Evolutionary conservation across 257 asterid species (phyloP), one percentile per base, ranked within the genome.

Genomic region (Linderniella brevidens): DNA sequence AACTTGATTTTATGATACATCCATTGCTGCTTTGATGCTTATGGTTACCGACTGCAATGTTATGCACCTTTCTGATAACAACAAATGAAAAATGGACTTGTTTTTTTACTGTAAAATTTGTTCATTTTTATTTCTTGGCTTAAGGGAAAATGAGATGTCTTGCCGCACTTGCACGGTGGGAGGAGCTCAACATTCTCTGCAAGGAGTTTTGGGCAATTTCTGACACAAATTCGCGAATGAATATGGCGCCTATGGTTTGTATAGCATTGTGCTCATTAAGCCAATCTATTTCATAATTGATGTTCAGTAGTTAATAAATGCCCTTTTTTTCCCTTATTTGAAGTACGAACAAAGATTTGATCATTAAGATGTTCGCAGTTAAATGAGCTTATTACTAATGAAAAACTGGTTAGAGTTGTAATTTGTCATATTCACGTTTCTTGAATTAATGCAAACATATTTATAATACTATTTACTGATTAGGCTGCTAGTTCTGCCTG

Each of bases 401-500:
- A 13, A 13, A 8, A 18, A 44, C 4, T 0, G 43, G 35, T 17
- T 15, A 35, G 40, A 53, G 35, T 17, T 41, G 40, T 13, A 51
- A 9, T 50, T 35, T 46, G 15, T 16, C 40, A 41, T 39, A 45
- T 35, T 46, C 52, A 38, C 20, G 35, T 56, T 36, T 16, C 48
- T 48, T 53, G 53, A 19, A 18, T 46, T 32, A 14, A 10, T 46
- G 38, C 50, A 52, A n/a, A 57, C 46, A 49, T 68, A 37, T 42
- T 62, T 54, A 25, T 25, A 3, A 25, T 25, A 25, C 6, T 25
- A 6, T 25, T 25, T 25, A 25, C 6, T 25, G 32, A 25, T 25
- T 65, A 90, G 99, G 99, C 99, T 75, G 96, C 99, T 56, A 59
- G 3, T 55, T 94, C 96, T 79, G 99, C 99, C 63, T 90, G 99